Base-by-base conservation (phyloP, 2,329 filamentous ascomycete genomes). In the Camillea tinctor region DNA sequence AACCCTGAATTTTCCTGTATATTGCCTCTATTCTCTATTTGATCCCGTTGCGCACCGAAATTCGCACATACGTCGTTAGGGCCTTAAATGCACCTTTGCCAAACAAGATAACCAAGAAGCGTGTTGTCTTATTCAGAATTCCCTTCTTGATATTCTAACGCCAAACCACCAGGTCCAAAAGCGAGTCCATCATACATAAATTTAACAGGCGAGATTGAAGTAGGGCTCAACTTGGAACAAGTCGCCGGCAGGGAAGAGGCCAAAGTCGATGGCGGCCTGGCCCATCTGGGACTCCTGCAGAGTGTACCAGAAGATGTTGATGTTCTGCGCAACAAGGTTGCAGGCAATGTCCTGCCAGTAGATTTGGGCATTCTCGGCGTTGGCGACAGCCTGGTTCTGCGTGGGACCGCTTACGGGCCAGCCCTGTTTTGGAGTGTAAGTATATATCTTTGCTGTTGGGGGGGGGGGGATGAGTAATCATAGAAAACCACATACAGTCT, bases 401-500 rank as follows among this genome's bases (percentile, higher is more conserved):
- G 74, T 78, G 20, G 75, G 66, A 26, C 84, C 84, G 20, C 71
- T 68, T n/a, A 79, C 76, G 44, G 84, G 84, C 82, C 82, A 86
- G 58, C 83, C 84, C 36, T 44, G 6, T 44, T n/a, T n/a, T 17
- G 6, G 13, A 44, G 36, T 4, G 26, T 30, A 30, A 30, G 26
- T 30, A 26, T 26, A 26, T 8, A 40, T 26, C 8, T 4, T 26
- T 26, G 24, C 7, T 30, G 26, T 9, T 7, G 26, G 26, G 26
- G 24, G 24, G 24, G 4, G 9, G 4, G 24, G 24, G 24, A 26
- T n/a, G 24, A 9, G 24, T 4, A 26, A 9, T 4, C 4, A 26
- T 4, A 26, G 9, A n/a, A 44, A 44, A 9, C 13, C 6, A 44
- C 36, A 44, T 44, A 44, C 36, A 20, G 81, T 84, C 76, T 86